Conservation (phyloP, 768 basidiomycete genomes). For the Royoungia palumana region DNA sequence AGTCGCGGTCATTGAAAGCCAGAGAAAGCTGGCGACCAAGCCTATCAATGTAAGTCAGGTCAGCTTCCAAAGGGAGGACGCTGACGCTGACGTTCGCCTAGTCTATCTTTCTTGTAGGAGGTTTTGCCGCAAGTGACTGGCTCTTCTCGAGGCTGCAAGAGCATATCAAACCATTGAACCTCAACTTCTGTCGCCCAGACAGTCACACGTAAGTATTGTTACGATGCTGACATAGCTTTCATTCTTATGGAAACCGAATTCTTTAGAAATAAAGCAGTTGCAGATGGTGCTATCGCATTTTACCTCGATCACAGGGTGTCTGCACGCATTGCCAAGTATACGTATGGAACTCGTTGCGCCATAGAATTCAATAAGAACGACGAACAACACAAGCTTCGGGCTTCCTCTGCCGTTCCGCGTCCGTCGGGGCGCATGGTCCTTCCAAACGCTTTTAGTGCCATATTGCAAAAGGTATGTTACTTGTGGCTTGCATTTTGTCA, state of each 20-base stretch:
- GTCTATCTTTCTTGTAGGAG: conserved; percentile 44
- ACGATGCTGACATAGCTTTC: not conserved
- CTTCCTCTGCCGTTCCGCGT: conserved; percentile 25
- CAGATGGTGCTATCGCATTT: conserved; percentile 43
- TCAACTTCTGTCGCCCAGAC: conserved; percentile 49
- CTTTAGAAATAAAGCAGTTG: conserved; percentile 46
- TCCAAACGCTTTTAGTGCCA: conserved; percentile 32
- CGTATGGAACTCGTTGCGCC: conserved; percentile 37
- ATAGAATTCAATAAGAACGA: conserved; percentile 29
- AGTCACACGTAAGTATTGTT: conserved; percentile 42
- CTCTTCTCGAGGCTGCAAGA: conserved; percentile 33
- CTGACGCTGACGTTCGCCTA: conserved; percentile 12
- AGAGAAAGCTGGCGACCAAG: conserved; percentile 15
- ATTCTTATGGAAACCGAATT: not conserved
- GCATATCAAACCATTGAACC: conserved; percentile 31
- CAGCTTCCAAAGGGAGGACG: not conserved
- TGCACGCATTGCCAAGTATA: conserved; percentile 36
- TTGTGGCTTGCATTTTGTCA: not conserved
- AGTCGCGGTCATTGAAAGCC: conserved; percentile 24
- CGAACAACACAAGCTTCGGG: conserved; percentile 29
- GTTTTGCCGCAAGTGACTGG: conserved; percentile 45
- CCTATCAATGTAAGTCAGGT: conserved; percentile 23
- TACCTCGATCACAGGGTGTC: conserved; percentile 42
- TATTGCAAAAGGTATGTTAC: conserved; percentile 25
- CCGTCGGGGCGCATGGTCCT: conserved; percentile 32